Evolutionary conservation across 1,284 basidiomycete species (phyloP), one percentile per base, ranked within the genome.

Genomic region (Singerocomus rubriflavus): DNA sequence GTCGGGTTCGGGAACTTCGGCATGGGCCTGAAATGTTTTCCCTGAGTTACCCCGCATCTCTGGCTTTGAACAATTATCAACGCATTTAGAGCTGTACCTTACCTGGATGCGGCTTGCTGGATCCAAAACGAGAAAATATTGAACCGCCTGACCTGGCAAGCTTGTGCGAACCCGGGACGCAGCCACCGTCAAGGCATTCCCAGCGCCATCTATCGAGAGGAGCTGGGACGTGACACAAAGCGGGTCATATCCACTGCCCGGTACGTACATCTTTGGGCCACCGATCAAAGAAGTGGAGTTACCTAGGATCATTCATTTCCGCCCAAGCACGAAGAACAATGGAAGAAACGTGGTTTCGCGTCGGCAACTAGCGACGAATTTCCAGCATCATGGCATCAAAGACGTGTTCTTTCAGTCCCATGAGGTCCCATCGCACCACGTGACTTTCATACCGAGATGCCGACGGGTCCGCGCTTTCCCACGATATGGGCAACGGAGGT

Each of bases 41-140:
- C 73, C 73, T 68, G 57, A 73, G 73, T 71, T 74, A 73, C 73
- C 38, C 73, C 73, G 70, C 21, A 21, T 8, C 10, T n/a, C 25
- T 26, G 25, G 26, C 14, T 1, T 26, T 10, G 17, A 17, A 51
- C 27, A 21, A 56, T 33, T 17, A 16, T 34, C 27, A n/a, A 27
- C 16, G 16, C 21, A 14, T 27, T 41, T 41, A 26, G 26, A 34
- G 14, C 29, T 2, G 8, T 6, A 2, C 3, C 16, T 36, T 57
- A 48, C 53, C 55, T 57, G 49, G 16, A 27, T 38, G 4, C 11
- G 5, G 38, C 29, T 41, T 11, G 17, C 29, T 41, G 33, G 14
- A 17, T 14, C 4, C 29, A 21, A 52, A 39, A 47, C n/a, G 8
- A 16, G 41, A 26, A 40, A 53, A 26, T n/a, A 16, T 13, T 4